Conservation (phyloP, 2,329 filamentous ascomycete species). For the Chaetomium sp. region DNA sequence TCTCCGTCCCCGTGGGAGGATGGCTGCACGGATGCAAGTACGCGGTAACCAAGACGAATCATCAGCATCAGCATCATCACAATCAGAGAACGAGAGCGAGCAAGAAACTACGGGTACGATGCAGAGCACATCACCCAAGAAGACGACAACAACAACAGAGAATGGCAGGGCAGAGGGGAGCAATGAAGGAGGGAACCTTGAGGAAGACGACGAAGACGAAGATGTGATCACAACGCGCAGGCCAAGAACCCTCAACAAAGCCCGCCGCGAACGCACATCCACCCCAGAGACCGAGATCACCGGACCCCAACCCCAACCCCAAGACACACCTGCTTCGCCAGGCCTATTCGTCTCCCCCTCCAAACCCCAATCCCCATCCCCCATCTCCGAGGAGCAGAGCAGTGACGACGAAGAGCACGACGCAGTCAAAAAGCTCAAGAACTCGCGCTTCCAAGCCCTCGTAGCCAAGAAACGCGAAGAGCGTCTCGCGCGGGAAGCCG, state of each 20-base stretch:
- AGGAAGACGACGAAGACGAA: constrained; percentile 34
- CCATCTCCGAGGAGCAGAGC: constrained; percentile 20
- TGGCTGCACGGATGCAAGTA: constrained; percentile 58
- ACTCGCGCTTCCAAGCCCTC: constrained; percentile 58
- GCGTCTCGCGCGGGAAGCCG: constrained; percentile 62
- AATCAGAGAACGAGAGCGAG: constrained; percentile 19
- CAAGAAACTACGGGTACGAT: constrained; percentile 10
- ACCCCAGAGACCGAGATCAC: constrained; percentile 24
- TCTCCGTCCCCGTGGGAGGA: constrained; percentile 52
- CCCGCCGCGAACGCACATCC: constrained; percentile 31
- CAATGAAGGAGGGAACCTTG: background rate
- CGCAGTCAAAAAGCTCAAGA: constrained; percentile 41
- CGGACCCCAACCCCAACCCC: background rate
- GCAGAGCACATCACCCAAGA: background rate
- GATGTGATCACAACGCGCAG: constrained; percentile 35
- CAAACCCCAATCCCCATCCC: constrained; percentile 27
- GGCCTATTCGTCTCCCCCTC: constrained; percentile 24
- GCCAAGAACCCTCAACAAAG: constrained; percentile 33
- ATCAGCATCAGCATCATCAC: constrained; percentile 18
- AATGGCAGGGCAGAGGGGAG: too few species aligned
- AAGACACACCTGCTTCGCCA: constrained; percentile 20
- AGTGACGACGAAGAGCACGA: constrained; percentile 39
- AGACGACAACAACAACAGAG: background rate
- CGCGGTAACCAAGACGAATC: constrained; percentile 14
- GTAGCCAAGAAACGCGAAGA: constrained; percentile 69